Base-by-base conservation (phyloP, 768 basidiomycete species). In the Leccinum subtestaceum region DNA sequence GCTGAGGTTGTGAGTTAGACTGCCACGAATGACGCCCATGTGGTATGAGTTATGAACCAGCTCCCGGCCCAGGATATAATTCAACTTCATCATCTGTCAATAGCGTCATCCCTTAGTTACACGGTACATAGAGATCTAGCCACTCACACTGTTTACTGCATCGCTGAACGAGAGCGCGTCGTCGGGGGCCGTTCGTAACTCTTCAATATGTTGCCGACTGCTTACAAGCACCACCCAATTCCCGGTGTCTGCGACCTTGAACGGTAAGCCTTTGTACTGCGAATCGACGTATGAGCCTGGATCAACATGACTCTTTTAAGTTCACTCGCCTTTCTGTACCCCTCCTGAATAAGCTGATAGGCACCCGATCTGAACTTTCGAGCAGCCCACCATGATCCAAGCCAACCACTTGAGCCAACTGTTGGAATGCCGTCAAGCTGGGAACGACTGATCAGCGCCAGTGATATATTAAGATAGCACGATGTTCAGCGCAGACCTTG, bases 21-120 rank as follows among this genome's bases (percentile, higher is more conserved):
- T 63, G 23, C 55, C 49, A 13, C 70, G 71, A 21, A 76, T 55
- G 27, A 76, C 56, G 5, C 56, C 48, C 10, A 65, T 49, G 52
- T 78, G 78, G 52, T 75, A 77, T 15, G 31, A 34, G 57, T 74
- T 68, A 2, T 70, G 52, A 23, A 59, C 36, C 31, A 78, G 56
- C 51, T 75, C 67, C 2, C 61, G 60, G 0, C 76, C 75, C 0
- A 84, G 49, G 2, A 77, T 79, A 57, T 80, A 76, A 3, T 74
- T 65, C n/a, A 67, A 58, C 34, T 78, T 76, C 11, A 80, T 23
- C 1, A 61, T 34, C 81, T 83, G 52, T 38, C 5, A 21, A 53
- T 4, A 5, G 12, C 2, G 15, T 31, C 10, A 43, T 7, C 1
- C 21, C 17, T 17, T 19, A 3, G 7, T 31, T 21, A 13, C 12